Evolutionary conservation across 805 yeast genomes (phyloP).

Genomic region (Candida boidinii): DNA sequence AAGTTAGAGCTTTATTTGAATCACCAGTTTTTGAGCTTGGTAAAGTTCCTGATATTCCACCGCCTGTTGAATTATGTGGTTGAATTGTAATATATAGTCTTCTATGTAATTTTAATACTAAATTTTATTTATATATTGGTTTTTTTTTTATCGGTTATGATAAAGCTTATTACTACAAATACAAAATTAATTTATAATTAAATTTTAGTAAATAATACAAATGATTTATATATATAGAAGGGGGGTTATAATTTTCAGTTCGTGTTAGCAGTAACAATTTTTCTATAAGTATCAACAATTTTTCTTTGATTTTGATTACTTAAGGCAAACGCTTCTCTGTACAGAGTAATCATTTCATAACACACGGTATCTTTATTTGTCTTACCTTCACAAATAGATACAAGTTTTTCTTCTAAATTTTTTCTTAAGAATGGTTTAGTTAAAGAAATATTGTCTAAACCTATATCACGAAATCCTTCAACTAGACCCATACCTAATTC

Average conservation of each 20-base stretch:
- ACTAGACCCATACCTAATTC: slow-evolving; percentile 78
- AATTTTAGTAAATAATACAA: background rate
- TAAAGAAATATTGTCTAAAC: slow-evolving; percentile 59
- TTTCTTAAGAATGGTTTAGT: slow-evolving; percentile 86
- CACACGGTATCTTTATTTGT: slow-evolving; percentile 46
- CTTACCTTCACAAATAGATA: slow-evolving; percentile 59
- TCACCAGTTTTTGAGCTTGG: slow-evolving; percentile 46
- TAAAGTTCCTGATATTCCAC: slow-evolving; percentile 62
- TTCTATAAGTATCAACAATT: slow-evolving; percentile 27
- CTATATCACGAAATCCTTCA: slow-evolving; percentile 78
- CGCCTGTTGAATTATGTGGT: slow-evolving; percentile 45
- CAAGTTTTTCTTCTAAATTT: slow-evolving; percentile 60
- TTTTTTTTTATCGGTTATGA: no score
- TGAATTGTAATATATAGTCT: slow-evolving; percentile 1
- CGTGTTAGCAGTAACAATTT: slow-evolving; percentile 1
- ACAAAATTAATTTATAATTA: background rate
- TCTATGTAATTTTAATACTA: background rate
- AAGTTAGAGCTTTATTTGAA: slow-evolving; percentile 38
- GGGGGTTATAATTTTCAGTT: background rate
- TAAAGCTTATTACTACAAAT: no score
- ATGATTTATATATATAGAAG: background rate
- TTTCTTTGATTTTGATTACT: slow-evolving; percentile 32
- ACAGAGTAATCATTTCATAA: slow-evolving; percentile 43
- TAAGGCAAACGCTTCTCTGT: slow-evolving; percentile 50
- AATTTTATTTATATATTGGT: background rate